These are phyloP conservation scores for Fusarium stilboides DNA, from an alignment of 2,329 filamentous ascomycete genomes.

Conservation along the genomic window DNA sequence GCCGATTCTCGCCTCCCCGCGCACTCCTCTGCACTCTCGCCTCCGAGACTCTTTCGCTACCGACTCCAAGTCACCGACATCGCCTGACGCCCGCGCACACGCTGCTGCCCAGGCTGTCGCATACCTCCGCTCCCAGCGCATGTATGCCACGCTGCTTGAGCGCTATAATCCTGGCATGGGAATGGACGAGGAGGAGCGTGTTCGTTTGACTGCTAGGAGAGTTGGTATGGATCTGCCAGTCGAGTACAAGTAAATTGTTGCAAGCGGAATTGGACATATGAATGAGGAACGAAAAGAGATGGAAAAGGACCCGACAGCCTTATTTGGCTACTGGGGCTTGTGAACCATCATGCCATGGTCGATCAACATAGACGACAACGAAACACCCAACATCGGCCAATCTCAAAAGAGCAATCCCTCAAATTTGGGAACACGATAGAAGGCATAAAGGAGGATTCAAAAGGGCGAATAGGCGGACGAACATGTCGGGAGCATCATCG, in stretches of 20 bases:
- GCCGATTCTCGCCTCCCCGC: conserved; percentile 67
- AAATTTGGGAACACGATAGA: not conserved
- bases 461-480: not conserved
- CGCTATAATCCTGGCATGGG: conserved; percentile 94
- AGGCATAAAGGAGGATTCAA: not conserved
- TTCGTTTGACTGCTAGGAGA: conserved; percentile 85
- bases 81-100: conserved; percentile 49
- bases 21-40: conserved; percentile 66
- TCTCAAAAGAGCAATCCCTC: not conserved
- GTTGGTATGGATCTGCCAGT: conserved; percentile 92
- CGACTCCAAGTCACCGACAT: conserved; percentile 70
- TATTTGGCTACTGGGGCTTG: not conserved
- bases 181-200: conserved; percentile 87
- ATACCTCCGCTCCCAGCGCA: conserved; percentile 88
- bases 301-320: not conserved
- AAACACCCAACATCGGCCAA: not conserved
- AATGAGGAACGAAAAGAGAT: not conserved
- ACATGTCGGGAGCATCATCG: no score
- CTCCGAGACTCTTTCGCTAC: conserved; percentile 51
- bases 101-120: conserved; percentile 81
- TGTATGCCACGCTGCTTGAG: conserved; percentile 85
- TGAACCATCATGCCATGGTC: not conserved
- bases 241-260: conserved; percentile 60
- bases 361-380: not conserved
- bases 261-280: not conserved